Percentiles rank a stretch among this genome's conserved stretches.
These are phyloP conservation scores for Tylopilus sp. DNA, from an alignment of 1,284 basidiomycete genomes.

Conservation along the genomic window DNA sequence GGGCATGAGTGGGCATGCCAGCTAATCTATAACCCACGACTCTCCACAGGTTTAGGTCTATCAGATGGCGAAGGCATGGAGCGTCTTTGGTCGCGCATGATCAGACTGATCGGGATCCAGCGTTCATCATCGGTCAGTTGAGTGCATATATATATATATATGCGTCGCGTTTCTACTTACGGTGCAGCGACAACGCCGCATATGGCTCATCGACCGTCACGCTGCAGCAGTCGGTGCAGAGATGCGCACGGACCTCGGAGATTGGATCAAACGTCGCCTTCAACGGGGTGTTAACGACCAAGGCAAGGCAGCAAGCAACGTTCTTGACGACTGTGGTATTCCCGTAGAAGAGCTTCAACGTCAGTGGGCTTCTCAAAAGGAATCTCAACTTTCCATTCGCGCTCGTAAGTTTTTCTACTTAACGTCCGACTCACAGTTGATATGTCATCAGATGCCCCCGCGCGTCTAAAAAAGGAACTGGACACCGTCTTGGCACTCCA, in stretches of 20 bases:
- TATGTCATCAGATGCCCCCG: conserved; percentile 43
- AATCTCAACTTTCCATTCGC: not conserved
- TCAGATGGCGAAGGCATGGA: not conserved
- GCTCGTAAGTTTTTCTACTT: not conserved
- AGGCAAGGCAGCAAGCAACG: too few species aligned
- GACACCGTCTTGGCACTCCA: conserved; percentile 49
- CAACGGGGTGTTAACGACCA: conserved; percentile 1
- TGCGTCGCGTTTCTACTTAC: too few species aligned
- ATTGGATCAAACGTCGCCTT: too few species aligned
- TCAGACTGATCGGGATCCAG: conserved; percentile 3
- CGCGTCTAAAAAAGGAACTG: conserved; percentile 48
- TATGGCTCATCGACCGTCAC: conserved; percentile 1
- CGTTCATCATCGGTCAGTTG: not conserved
- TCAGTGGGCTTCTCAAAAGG: too few species aligned
- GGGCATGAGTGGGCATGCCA: conserved; percentile 9
- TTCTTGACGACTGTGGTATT: too few species aligned
- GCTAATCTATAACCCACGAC: not conserved
- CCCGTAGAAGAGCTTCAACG: too few species aligned
- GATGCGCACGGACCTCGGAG: not conserved
- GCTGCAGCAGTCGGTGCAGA: not conserved
- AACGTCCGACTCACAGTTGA: too few species aligned
- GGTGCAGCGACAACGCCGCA: not conserved
- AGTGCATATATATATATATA: too few species aligned
- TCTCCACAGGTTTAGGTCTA: not conserved
- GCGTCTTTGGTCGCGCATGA: not conserved